Conservation (phyloP, 179 eudicot species). For the Silene coronaria region DNA sequence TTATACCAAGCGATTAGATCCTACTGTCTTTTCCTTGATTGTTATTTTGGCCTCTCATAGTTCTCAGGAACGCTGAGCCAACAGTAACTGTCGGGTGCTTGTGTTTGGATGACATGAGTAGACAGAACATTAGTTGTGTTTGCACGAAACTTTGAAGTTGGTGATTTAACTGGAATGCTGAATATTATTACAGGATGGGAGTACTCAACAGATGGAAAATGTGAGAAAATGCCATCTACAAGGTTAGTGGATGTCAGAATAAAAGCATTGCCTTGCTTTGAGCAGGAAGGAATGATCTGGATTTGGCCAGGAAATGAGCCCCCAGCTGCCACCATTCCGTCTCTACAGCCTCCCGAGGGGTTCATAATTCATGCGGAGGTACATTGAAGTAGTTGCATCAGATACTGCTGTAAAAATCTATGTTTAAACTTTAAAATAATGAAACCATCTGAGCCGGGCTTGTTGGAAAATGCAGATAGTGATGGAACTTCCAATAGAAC, state of each 20-base stretch:
- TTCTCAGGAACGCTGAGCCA: neutral
- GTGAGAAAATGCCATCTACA: constrained; percentile 97
- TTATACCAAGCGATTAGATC: neutral
- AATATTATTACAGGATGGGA: constrained; percentile 66
- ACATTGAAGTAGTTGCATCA: neutral
- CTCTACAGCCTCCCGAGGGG: constrained; percentile 73
- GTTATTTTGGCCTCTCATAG: neutral
- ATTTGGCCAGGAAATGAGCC: constrained; percentile 93
- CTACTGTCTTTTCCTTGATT: neutral
- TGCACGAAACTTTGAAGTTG: neutral
- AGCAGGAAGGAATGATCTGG: constrained; percentile 94
- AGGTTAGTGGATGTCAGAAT: constrained; percentile 60
- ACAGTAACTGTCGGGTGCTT: neutral
- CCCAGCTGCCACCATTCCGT: constrained; percentile 67
- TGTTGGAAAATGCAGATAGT: constrained; percentile 54
- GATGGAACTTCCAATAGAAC: constrained; percentile 96
- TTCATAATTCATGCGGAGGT: constrained; percentile 92
- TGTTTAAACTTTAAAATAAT: neutral
- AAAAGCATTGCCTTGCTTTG: constrained; percentile 79
- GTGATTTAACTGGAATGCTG: neutral
- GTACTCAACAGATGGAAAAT: constrained; percentile 90
- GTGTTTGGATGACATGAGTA: neutral
- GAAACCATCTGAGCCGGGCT: constrained; percentile 2
- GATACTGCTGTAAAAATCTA: neutral
- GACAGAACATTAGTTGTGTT: neutral